Evolutionary conservation across 164 flowering plant species (phyloP), one percentile per base, ranked within the genome.

Genomic region (Vitis labrusca): DNA sequence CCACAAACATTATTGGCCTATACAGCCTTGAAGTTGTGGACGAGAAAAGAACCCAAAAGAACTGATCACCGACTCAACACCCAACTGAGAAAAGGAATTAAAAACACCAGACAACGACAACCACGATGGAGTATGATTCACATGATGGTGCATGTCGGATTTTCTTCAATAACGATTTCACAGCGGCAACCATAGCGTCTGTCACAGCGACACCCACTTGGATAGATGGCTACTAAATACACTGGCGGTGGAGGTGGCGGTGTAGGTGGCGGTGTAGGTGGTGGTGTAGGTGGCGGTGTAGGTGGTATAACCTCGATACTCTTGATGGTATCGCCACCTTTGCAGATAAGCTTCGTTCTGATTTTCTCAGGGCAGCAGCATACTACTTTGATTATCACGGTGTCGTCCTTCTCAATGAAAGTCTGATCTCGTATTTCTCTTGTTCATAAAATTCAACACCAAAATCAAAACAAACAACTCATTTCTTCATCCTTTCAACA

Each of bases 401-500:
- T 78, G 68, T 80, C 77, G 1, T 60, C 27, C 79, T 82, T 80
- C 65, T 75, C 77, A 57, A 84, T 81, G 61, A 51, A 81, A 9
- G 58, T 49, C 66, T 80, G 84, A 74, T 78, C 77, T 59, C 75
- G 74, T 10, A 85, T 82, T 79, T 82, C 85, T 83, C 23, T 69
- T 71, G 67, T 62, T 16, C 54, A 15, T 23, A 23, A 23, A 23
- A 23, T 23, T 23, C 23, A 23, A 23, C 23, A 23, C 1, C 23
- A 23, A 23, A 23, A 23, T 23, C 17, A 12, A 70, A 29, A 23
- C 48, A 61, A 27, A 29, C 63, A 29, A 61, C 15, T 8, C 14
- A 19, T 1, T 8, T 10, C 13, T 7, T 61, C 44, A 61, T 27
- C 30, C 63, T 2, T 32, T 13, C 29, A 61, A 61, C 4, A 16